Evolutionary conservation across 1,139 yeast species (phyloP).

Genomic region (Zygotorulaspora mrakii): DNA sequence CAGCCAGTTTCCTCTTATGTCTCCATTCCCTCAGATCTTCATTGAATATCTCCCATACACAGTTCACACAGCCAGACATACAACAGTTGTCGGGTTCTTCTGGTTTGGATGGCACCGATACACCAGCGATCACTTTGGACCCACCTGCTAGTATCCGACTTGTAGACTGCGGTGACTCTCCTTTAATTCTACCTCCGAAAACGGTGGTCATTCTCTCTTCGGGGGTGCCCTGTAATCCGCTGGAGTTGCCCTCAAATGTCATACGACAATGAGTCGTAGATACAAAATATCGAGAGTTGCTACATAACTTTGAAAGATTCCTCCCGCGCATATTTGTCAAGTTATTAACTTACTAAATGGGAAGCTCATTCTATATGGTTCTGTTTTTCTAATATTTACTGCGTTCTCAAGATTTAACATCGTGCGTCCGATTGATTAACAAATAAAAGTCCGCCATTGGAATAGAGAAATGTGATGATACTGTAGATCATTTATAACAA

Average conservation of each 20-base stretch:
- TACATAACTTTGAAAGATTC: background rate
- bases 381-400: no score
- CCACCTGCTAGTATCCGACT: constrained; percentile 46
- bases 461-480: no score
- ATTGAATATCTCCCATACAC: constrained; percentile 92
- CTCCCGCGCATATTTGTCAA: background rate
- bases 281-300: constrained; percentile 5
- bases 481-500: no score
- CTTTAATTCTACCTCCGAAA: constrained; percentile 58
- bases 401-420: no score
- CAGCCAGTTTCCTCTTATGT: constrained; percentile 56
- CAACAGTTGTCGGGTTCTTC: constrained; percentile 93
- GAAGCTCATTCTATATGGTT: no score
- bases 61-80: constrained; percentile 94
- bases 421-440: no score
- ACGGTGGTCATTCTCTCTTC: constrained; percentile 50
- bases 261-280: constrained; percentile 17
- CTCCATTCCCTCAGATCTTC: constrained; percentile 88
- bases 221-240: constrained; percentile 40
- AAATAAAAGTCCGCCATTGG: no score
- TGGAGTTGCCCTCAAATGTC: constrained; percentile 49
- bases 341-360: no score
- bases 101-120: constrained; percentile 75
- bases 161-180: constrained; percentile 50
- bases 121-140: constrained; percentile 59